Evolutionary conservation across 2,329 filamentous ascomycete genomes (phyloP).

Genomic region (Helotiales sp.): DNA sequence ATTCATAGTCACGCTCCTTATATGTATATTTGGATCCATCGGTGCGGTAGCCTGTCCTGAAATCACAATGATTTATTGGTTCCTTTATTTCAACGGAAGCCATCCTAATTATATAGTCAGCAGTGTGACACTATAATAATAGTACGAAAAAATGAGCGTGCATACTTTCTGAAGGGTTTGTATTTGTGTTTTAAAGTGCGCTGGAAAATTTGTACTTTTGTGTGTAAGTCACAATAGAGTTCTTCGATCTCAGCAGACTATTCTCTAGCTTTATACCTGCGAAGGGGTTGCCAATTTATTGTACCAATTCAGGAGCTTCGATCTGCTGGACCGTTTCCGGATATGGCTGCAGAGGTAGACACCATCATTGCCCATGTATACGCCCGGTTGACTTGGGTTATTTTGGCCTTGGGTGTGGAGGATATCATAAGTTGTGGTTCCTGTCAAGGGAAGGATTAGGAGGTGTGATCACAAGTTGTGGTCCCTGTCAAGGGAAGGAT

Average conservation of each 20-base stretch:
- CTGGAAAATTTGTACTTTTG: constrained; percentile 14
- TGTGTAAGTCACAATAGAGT: constrained; percentile 13
- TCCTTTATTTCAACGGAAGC: constrained; percentile 17
- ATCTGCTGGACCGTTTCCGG: constrained; percentile 19
- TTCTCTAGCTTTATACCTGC: constrained; percentile 18
- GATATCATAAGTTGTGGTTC: background rate
- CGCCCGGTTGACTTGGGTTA: constrained; percentile 4
- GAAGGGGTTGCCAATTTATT: constrained; percentile 15
- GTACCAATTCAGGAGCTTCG: constrained; percentile 17
- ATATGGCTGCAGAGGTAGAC: constrained; percentile 9
- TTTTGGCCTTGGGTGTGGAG: background rate
- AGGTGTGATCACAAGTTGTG: constrained; percentile 1
- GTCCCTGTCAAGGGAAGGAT: constrained; percentile 1
- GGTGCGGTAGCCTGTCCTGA: constrained; percentile 1
- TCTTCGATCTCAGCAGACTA: constrained; percentile 17
- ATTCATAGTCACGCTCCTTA: background rate
- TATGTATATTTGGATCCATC: constrained; percentile 2
- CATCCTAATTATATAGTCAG: constrained; percentile 15
- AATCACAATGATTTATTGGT: constrained; percentile 2
- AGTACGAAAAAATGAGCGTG: constrained; percentile 8
- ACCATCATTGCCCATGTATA: constrained; percentile 14
- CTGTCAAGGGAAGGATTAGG: background rate
- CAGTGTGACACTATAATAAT: constrained; percentile 8
- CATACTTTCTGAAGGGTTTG: constrained; percentile 17
- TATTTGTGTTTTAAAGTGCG: constrained; percentile 18